Conservation (phyloP, 1,139 yeast genomes). For the Candida gigantensis region DNA sequence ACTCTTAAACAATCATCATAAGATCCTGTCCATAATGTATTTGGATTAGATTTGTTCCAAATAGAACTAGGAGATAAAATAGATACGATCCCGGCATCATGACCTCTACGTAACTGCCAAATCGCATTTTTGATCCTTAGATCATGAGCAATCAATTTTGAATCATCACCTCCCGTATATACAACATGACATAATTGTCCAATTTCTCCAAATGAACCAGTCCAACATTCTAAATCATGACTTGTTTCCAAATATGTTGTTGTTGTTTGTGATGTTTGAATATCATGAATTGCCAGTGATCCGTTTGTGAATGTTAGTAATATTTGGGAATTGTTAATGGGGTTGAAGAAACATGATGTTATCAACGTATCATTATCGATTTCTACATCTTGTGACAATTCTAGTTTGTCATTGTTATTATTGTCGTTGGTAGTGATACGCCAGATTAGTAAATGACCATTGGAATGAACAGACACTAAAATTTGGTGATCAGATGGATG, state of each 20-base stretch:
- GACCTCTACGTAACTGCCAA: slow-evolving; percentile 62
- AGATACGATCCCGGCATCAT: slow-evolving; percentile 87
- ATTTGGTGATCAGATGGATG: slow-evolving; percentile 51
- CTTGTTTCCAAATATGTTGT: slow-evolving; percentile 20
- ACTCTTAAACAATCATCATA: slow-evolving; percentile 79
- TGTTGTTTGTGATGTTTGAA: slow-evolving; percentile 17
- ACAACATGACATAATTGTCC: slow-evolving; percentile 58
- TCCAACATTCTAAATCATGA: slow-evolving; percentile 89
- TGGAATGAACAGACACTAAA: slow-evolving; percentile 73
- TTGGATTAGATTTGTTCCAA: slow-evolving; percentile 47
- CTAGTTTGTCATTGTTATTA: slow-evolving; percentile 16
- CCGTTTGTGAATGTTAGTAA: slow-evolving; percentile 67
- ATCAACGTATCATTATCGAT: slow-evolving; percentile 55
- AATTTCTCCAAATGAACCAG: slow-evolving; percentile 67
- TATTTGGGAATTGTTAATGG: slow-evolving; percentile 28
- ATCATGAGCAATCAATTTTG: slow-evolving; percentile 75
- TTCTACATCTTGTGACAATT: slow-evolving; percentile 31
- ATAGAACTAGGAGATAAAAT: slow-evolving; percentile 51
- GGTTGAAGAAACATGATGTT: slow-evolving; percentile 68
- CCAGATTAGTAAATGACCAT: slow-evolving; percentile 77
- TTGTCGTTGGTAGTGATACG: too few species aligned
- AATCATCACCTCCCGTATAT: slow-evolving; percentile 92
- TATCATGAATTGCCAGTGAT: slow-evolving; percentile 36
- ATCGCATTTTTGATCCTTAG: slow-evolving; percentile 46
- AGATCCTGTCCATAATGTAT: slow-evolving; percentile 82